These are phyloP conservation scores for Exophiala alcalophila DNA, from an alignment of 2,329 filamentous ascomycete species.

Conservation along the genomic window DNA sequence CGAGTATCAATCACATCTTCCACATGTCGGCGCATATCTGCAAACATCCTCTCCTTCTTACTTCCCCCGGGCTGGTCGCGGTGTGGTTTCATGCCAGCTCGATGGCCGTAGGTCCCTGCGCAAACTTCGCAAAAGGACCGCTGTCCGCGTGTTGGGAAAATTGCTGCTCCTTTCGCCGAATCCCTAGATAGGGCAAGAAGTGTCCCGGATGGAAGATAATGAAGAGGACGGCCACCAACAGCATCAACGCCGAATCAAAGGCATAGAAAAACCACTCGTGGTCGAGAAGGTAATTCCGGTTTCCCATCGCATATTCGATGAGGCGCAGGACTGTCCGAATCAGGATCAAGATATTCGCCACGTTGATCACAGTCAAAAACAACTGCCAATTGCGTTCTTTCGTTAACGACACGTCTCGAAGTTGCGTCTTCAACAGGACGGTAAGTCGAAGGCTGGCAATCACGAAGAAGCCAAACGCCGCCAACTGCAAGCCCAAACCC, in stretches of 20 bases:
- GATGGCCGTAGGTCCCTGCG: constrained; percentile 11
- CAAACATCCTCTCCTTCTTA: neutral
- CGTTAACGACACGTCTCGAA: constrained; percentile 15
- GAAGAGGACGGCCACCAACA: constrained; percentile 18
- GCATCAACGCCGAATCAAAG: constrained; percentile 24
- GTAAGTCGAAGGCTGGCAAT: constrained; percentile 39
- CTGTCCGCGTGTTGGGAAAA: constrained; percentile 22
- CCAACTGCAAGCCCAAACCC: constrained; percentile 49
- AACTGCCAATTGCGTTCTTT: constrained; percentile 23
- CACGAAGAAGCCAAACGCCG: constrained; percentile 52
- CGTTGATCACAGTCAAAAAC: constrained; percentile 21
- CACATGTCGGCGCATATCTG: no score
- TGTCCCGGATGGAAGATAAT: constrained; percentile 22
- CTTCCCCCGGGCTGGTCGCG: constrained; percentile 12
- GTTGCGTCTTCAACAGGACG: constrained; percentile 10
- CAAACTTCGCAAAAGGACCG: constrained; percentile 15
- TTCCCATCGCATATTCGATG: constrained; percentile 20
- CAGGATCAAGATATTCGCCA: constrained; percentile 22
- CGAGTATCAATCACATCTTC: no score
- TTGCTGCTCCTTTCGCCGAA: constrained; percentile 15
- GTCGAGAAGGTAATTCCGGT: constrained; percentile 20
- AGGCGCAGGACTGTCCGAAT: constrained; percentile 21
- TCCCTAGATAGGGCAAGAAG: constrained; percentile 23
- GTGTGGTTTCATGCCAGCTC: constrained; percentile 6
- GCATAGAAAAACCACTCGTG: constrained; percentile 26